Percentiles rank a stretch among this genome's conserved stretches.
These are phyloP conservation scores for Agaricus sinodeliciosus DNA, from an alignment of 768 basidiomycete genomes.

Conservation along the genomic window DNA sequence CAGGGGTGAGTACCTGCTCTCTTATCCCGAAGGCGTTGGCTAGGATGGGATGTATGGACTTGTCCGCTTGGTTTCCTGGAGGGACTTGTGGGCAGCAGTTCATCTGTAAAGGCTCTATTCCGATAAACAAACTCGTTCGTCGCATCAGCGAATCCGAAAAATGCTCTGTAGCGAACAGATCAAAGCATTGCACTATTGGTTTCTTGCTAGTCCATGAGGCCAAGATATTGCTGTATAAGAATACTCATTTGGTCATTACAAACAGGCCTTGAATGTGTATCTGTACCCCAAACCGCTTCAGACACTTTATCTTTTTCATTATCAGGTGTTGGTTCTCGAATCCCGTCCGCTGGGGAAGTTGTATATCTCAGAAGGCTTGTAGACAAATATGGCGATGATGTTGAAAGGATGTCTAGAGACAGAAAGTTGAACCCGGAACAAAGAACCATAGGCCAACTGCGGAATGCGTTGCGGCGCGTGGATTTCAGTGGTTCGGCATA, in stretches of 20 bases:
- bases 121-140: too few relatives aligned
- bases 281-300: slow-evolving; percentile 28
- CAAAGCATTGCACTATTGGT: neutral
- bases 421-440: slow-evolving; percentile 76
- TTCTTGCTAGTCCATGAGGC: neutral
- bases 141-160: too few relatives aligned
- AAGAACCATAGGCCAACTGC: slow-evolving; percentile 75
- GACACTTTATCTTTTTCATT: slow-evolving; percentile 33
- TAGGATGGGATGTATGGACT: neutral
- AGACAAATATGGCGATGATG: slow-evolving; percentile 62
- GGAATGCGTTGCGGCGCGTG: slow-evolving; percentile 52
- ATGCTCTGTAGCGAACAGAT: too few relatives aligned
- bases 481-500: slow-evolving; percentile 24
- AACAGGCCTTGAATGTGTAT: slow-evolving; percentile 61
- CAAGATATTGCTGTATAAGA: neutral
- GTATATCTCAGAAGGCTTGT: slow-evolving; percentile 62
- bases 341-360: slow-evolving; percentile 64
- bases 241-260: neutral
- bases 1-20: slow-evolving; percentile 20
- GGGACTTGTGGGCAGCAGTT: too few relatives aligned
- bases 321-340: slow-evolving; percentile 43
- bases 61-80: too few relatives aligned
- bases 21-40: neutral
- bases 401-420: slow-evolving; percentile 75
- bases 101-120: too few relatives aligned